These are phyloP conservation scores for Trametes meyenii DNA, from an alignment of 768 basidiomycete species.

Conservation along the genomic window DNA sequence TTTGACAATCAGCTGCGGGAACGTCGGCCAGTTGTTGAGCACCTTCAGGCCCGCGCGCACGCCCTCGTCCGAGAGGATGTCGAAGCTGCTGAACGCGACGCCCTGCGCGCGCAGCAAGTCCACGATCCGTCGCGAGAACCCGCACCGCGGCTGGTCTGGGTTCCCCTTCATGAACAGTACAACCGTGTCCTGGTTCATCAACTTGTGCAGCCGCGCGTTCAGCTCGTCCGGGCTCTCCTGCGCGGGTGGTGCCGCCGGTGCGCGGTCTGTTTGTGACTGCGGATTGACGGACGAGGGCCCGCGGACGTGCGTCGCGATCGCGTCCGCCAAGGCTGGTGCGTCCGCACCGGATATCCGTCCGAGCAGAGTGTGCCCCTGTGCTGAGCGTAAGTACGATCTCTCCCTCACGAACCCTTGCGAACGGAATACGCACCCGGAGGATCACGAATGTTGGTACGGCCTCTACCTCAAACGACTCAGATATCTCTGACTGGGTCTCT, in stretches of 20 bases:
- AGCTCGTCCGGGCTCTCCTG: slow-evolving; percentile 69
- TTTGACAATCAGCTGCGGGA: slow-evolving; percentile 71
- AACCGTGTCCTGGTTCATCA: slow-evolving; percentile 75
- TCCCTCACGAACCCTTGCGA: neutral
- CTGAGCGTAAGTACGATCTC: neutral
- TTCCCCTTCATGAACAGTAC: slow-evolving; percentile 71
- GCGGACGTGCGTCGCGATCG: slow-evolving; percentile 60
- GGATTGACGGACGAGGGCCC: slow-evolving; percentile 37
- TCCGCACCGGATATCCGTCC: slow-evolving; percentile 81
- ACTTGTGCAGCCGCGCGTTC: slow-evolving; percentile 54
- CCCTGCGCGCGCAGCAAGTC: slow-evolving; percentile 50
- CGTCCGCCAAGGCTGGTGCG: slow-evolving; percentile 59
- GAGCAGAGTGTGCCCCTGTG: slow-evolving; percentile 87
- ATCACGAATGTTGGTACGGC: slow-evolving; percentile 86
- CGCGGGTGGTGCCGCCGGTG: slow-evolving; percentile 35
- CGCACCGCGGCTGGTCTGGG: slow-evolving; percentile 62
- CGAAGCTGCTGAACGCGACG: slow-evolving; percentile 57
- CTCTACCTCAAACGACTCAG: slow-evolving; percentile 91
- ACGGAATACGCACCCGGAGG: slow-evolving; percentile 59
- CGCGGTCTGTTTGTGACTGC: slow-evolving; percentile 52
- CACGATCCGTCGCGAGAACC: slow-evolving; percentile 62
- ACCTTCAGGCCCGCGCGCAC: slow-evolving; percentile 61
- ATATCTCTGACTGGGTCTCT: slow-evolving; percentile 77
- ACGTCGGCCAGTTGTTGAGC: slow-evolving; percentile 66
- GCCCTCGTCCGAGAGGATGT: slow-evolving; percentile 59